These are phyloP conservation scores for Smallanthus sonchifolius DNA, from an alignment of 129 eudicot genomes.

Conservation along the genomic window DNA sequence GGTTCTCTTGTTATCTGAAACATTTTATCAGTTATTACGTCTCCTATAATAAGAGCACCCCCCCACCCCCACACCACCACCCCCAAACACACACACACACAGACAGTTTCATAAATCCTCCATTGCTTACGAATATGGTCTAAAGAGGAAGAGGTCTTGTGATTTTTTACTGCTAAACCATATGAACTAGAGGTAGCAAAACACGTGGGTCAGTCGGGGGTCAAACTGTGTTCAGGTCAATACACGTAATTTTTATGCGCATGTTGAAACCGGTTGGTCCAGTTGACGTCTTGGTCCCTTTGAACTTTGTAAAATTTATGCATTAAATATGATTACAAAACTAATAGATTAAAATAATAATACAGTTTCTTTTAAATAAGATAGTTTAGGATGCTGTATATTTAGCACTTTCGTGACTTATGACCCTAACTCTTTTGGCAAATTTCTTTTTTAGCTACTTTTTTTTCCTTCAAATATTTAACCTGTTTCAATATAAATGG, in stretches of 20 bases:
- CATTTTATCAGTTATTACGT: neutral
- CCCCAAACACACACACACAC: too few species aligned
- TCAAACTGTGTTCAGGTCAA: neutral
- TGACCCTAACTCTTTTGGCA: neutral
- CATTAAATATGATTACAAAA: neutral
- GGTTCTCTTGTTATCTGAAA: constrained; percentile 34
- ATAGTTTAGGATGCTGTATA: neutral
- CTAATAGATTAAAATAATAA: neutral
- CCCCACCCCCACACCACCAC: neutral
- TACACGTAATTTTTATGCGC: neutral
- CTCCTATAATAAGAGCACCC: neutral
- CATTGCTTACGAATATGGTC: constrained; percentile 12
- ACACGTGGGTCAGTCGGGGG: neutral
- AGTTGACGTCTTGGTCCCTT: neutral
- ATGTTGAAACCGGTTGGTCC: neutral
- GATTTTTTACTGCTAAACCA: constrained; percentile 3
- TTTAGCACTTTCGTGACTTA: neutral
- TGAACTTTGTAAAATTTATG: neutral
- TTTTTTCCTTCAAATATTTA: neutral
- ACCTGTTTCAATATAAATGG: neutral
- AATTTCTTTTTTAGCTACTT: neutral
- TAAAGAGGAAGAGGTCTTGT: neutral
- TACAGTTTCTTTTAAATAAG: neutral
- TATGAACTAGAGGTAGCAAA: neutral
- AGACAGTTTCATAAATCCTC: neutral